These are phyloP conservation scores for Penicillium freii DNA, from an alignment of 2,329 filamentous ascomycete species.

Conservation along the genomic window DNA sequence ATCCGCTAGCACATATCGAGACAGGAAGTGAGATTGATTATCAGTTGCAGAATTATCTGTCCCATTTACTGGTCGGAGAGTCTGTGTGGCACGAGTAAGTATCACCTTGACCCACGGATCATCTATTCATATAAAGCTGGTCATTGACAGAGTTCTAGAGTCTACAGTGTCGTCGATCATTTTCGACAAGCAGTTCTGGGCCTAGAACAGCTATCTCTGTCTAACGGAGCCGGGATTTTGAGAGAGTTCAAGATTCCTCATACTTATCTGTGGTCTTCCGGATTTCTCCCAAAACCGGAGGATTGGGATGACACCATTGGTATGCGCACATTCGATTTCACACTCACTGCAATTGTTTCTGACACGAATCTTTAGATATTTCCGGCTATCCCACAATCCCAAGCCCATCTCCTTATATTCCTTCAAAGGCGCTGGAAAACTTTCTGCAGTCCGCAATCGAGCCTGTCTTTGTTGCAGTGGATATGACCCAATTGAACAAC, in stretches of 20 bases:
- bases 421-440: neutral
- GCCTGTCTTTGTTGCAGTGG: neutral
- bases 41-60: conserved; percentile 8
- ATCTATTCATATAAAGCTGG: neutral
- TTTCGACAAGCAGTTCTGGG: neutral
- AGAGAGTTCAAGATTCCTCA: conserved; percentile 1
- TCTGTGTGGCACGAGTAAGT: conserved; percentile 7
- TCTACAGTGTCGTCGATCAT: neutral
- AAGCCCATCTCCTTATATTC: neutral
- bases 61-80: conserved; percentile 1
- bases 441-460: neutral
- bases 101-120: neutral
- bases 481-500: neutral
- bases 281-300: neutral
- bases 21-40: neutral
- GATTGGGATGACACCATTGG: conserved; percentile 4
- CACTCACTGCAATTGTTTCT: neutral
- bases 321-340: neutral
- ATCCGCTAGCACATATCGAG: conserved; percentile 4
- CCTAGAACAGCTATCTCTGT: neutral
- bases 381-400: neutral
- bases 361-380: neutral
- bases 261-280: conserved; percentile 6
- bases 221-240: neutral
- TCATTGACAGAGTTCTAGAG: neutral